phyloP scores from a whole-genome alignment of 202 grass and related monocot species.

The Panicum virgatum region DNA sequence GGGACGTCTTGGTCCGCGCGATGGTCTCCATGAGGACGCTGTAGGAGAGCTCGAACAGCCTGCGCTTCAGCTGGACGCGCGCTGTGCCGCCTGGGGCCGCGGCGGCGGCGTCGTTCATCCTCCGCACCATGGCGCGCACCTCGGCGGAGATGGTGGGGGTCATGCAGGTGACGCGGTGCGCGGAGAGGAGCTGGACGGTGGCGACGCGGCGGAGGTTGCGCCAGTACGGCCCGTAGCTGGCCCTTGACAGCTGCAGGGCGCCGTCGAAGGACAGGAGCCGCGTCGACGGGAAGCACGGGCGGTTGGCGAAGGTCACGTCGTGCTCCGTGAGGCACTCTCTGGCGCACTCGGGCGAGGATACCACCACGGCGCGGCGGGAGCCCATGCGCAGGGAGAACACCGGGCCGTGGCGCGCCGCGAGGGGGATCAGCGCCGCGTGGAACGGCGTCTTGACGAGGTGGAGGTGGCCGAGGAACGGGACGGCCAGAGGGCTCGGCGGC shows the following conservation, averaged over 20 bases:
- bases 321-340: conserved; percentile 57
- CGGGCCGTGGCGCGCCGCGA: conserved; percentile 33
- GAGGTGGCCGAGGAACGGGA: conserved; percentile 61
- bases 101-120: conserved; percentile 28
- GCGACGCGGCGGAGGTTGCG: conserved; percentile 59
- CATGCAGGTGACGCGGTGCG: conserved; percentile 46
- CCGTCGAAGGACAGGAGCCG: conserved; percentile 10
- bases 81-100: background rate
- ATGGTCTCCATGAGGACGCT: conserved; percentile 52
- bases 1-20: conserved; percentile 40
- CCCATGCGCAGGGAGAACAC: conserved; percentile 52
- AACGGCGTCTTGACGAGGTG: conserved; percentile 53
- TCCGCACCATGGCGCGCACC: conserved; percentile 34
- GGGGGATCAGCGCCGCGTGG: conserved; percentile 31
- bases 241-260: background rate
- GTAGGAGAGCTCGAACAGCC: conserved; percentile 51
- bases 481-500: conserved; percentile 44
- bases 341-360: conserved; percentile 46
- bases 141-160: conserved; percentile 29
- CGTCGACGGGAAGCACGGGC: conserved; percentile 33
- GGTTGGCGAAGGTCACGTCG: conserved; percentile 54
- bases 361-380: conserved; percentile 37
- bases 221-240: conserved; percentile 52
- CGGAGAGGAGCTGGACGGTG: conserved; percentile 51
- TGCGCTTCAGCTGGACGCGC: conserved; percentile 38